Evolutionary conservation across 2,329 filamentous ascomycete species (phyloP), one percentile per base, ranked within the genome.

Genomic region (Zymoseptoria ardabiliae): DNA sequence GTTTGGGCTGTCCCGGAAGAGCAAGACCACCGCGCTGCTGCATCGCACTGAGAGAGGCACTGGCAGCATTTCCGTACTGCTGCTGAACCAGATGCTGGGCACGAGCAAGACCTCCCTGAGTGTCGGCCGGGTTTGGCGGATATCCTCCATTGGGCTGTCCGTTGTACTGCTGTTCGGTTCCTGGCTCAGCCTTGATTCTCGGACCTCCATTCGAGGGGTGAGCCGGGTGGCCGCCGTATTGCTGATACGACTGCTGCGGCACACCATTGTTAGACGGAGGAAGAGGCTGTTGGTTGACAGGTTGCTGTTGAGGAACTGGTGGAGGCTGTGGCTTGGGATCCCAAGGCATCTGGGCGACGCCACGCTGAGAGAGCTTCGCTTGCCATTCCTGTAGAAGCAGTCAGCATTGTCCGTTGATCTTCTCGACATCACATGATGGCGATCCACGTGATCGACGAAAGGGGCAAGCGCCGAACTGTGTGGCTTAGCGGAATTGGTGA

Each of bases 301-400:
- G 35, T 19, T 55, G 54, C 19, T 63, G 63, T 50, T 64, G 63
- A 50, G 65, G 61, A 70, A 69, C 79, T 45, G 64, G 62, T 68
- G 69, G 78, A 55, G 84, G 82, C 56, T 89, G 86, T 54, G 88
- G 87, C 71, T 89, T 87, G 50, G 94, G 93, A 72, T 99, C 94
- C 94, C 94, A 99, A 10, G 94, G 93, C 73, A 97, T 97, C 59
- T 84, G 80, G 61, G 94, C 94, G 62, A 97, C 88, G 66, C 88
- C 85, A 65, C 95, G 85, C 67, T 86, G 85, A 1, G 92, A 89
- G 41, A 99, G 82, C 76, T 95, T 97, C 69, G 87, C 82, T 80
- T 97, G 92, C 94, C 94, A 99, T 77, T 87, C 90, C 92, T 97
- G 72, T 56, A 35, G 13, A 2, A 30, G 23, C 3, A 50, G 58